phyloP scores from a whole-genome alignment of 2,329 filamentous ascomycete species.

The Calonectria pteridis region DNA sequence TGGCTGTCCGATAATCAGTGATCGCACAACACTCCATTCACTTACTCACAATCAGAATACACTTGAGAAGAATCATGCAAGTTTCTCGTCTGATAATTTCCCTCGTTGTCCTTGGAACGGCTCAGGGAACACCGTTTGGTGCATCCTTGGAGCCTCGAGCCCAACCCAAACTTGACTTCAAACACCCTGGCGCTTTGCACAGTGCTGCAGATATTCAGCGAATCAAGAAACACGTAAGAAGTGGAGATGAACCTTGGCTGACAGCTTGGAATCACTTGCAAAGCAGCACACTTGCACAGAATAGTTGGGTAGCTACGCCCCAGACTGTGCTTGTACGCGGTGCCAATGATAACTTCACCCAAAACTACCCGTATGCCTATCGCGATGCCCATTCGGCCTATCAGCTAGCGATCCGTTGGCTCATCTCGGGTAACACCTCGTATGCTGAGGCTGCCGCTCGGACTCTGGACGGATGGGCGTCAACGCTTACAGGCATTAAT shows the following conservation, averaged over 20 bases:
- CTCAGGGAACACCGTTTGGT: not conserved
- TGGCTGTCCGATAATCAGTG: not conserved
- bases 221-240: not conserved
- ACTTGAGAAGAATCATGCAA: not conserved
- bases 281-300: not conserved
- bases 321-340: slow-evolving; percentile 14
- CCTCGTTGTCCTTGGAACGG: not conserved
- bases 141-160: not conserved
- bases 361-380: slow-evolving; percentile 17
- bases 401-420: slow-evolving; percentile 50
- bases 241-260: slow-evolving; percentile 6
- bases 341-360: not conserved
- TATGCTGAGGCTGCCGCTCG: slow-evolving; percentile 53
- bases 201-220: not conserved
- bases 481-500: slow-evolving; percentile 48
- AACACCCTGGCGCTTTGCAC: slow-evolving; percentile 14
- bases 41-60: not conserved
- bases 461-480: slow-evolving; percentile 55
- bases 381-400: slow-evolving; percentile 19
- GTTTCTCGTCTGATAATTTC: not conserved
- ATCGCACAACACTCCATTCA: not conserved
- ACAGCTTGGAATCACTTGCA: slow-evolving; percentile 15
- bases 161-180: not conserved
- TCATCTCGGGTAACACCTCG: slow-evolving; percentile 50
- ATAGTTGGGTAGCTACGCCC: slow-evolving; percentile 2